A percentile compares a stretch with the other conserved stretches of the same genome.
These are phyloP conservation scores for Diplodia scrobiculata DNA, from an alignment of 2,329 filamentous ascomycete species.

Conservation along the genomic window DNA sequence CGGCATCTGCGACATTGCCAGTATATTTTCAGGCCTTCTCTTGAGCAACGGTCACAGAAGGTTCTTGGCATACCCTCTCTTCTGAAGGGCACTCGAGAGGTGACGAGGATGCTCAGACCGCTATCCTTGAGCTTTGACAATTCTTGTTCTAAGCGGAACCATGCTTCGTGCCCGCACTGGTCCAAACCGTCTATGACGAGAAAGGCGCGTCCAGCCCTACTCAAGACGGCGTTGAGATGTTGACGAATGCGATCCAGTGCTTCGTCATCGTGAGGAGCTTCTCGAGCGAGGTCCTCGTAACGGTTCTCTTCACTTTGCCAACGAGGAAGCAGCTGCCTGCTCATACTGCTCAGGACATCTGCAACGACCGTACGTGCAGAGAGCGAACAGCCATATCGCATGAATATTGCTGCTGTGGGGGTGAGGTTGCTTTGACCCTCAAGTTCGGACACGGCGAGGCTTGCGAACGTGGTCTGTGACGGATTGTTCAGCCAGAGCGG, in stretches of 20 bases:
- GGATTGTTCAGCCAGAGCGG: too few relatives aligned
- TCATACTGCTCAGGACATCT: too few relatives aligned
- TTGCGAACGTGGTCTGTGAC: too few relatives aligned
- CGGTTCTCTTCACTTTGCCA: neutral
- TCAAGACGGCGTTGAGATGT: neutral
- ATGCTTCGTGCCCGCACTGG: neutral
- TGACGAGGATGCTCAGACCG: neutral
- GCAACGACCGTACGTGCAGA: too few relatives aligned
- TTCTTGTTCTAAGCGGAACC: neutral
- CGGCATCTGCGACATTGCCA: neutral
- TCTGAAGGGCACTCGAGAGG: neutral
- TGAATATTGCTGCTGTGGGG: too few relatives aligned
- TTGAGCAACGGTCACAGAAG: neutral
- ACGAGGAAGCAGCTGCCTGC: too few relatives aligned
- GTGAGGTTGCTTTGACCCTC: too few relatives aligned
- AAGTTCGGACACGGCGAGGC: too few relatives aligned
- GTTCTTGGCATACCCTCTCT: rapidly evolving
- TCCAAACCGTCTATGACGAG: neutral
- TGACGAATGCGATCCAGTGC: neutral
- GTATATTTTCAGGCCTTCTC: neutral
- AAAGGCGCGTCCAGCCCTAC: neutral
- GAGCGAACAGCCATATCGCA: too few relatives aligned
- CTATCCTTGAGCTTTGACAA: neutral
- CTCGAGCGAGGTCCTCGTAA: too few relatives aligned
- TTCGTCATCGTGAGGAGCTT: neutral